phyloP scores from a whole-genome alignment of 1,284 basidiomycete genomes.

The Tetrapyrgos nigripes region DNA sequence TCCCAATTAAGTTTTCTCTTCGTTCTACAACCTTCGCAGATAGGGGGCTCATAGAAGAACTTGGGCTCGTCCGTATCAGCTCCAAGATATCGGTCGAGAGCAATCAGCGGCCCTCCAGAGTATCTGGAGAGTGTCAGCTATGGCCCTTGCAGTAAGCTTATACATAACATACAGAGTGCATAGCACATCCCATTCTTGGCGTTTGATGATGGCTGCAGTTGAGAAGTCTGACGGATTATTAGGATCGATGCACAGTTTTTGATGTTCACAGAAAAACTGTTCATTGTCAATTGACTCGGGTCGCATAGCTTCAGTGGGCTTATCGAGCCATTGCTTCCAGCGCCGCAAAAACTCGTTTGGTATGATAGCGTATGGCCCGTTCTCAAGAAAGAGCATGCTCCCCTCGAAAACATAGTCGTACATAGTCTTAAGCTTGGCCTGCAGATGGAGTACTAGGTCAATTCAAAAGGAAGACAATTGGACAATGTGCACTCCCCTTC shows the following conservation, averaged over 20 bases:
- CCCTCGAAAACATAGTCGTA: slow-evolving; percentile 59
- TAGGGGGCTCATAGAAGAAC: slow-evolving; percentile 55
- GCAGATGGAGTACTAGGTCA: slow-evolving; percentile 14
- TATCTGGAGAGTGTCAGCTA: slow-evolving; percentile 53
- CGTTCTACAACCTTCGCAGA: slow-evolving; percentile 66
- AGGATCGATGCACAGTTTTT: slow-evolving; percentile 68
- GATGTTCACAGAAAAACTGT: slow-evolving; percentile 71
- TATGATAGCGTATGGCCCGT: slow-evolving; percentile 61
- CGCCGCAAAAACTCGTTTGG: slow-evolving; percentile 63
- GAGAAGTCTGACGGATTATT: slow-evolving; percentile 60
- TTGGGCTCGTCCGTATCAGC: slow-evolving; percentile 34
- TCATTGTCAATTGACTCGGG: slow-evolving; percentile 69
- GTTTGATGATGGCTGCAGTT: slow-evolving; percentile 59
- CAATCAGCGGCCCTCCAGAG: slow-evolving; percentile 59
- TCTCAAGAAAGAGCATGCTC: slow-evolving; percentile 49
- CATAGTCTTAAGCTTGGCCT: slow-evolving; percentile 69
- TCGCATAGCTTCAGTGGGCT: slow-evolving; percentile 59
- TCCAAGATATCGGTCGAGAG: slow-evolving; percentile 49
- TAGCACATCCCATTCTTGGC: slow-evolving; percentile 68
- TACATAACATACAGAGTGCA: slow-evolving; percentile 54
- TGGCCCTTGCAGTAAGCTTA: slow-evolving; percentile 6
- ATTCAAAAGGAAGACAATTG: neutral
- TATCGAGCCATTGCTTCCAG: slow-evolving; percentile 74
- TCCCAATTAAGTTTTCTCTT: slow-evolving; percentile 57
- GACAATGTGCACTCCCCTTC: slow-evolving; percentile 54